Conservation (phyloP, 106 monocot species). For the Cymbidium sinense region DNA sequence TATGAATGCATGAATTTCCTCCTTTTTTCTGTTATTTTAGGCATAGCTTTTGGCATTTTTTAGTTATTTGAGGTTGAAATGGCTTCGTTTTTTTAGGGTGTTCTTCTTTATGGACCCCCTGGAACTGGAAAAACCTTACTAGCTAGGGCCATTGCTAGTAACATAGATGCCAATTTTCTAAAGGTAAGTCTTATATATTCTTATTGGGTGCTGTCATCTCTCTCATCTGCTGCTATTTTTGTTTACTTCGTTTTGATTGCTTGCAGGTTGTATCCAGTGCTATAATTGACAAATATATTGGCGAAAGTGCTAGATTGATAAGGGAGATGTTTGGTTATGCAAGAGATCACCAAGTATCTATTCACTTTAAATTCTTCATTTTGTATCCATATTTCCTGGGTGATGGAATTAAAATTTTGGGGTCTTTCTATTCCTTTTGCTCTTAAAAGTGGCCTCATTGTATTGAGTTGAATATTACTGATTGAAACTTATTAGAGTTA, state of each 20-base stretch:
- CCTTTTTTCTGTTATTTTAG: neutral
- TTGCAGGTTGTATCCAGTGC: constrained; percentile 71
- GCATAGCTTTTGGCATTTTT: constrained; percentile 1
- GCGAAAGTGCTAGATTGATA: constrained; percentile 75
- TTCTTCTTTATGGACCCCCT: constrained; percentile 84
- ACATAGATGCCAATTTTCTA: constrained; percentile 79
- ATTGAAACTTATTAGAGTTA: neutral
- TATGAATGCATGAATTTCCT: neutral
- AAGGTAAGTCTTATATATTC: constrained; percentile 29
- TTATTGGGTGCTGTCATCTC: neutral
- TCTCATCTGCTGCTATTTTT: neutral
- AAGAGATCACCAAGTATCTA: constrained; percentile 47
- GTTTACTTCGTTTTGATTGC: neutral
- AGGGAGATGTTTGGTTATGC: constrained; percentile 83
- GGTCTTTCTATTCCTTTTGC: neutral
- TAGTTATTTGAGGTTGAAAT: neutral
- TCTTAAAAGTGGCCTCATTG: neutral
- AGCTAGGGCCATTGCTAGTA: constrained; percentile 80
- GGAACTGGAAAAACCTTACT: constrained; percentile 76
- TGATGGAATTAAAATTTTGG: neutral
- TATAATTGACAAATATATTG: constrained; percentile 79
- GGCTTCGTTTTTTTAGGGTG: constrained; percentile 35
- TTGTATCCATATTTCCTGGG: too few relatives aligned
- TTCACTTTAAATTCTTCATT: neutral
- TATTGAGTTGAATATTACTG: neutral